A percentile compares a stretch with the other conserved stretches of the same genome.
Evolutionary conservation across 352 stramenopile species (phyloP).

Genomic region (Globisporangium sylvaticum): DNA sequence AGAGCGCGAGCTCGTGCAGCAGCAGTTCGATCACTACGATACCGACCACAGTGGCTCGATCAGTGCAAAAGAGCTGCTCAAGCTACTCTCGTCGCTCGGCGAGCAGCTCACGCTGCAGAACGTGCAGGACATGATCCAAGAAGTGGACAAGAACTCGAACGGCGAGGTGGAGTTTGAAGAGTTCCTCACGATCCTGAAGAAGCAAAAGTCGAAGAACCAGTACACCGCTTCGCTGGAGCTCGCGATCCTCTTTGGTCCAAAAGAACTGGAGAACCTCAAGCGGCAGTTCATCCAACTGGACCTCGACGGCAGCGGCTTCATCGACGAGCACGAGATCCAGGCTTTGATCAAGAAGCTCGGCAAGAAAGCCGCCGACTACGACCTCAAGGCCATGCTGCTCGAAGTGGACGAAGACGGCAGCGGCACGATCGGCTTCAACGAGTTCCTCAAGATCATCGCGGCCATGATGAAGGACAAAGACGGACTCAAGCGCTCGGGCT

Average conservation of each 20-base stretch:
- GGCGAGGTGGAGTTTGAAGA: conserved; percentile 68
- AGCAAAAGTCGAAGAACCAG: conserved; percentile 58
- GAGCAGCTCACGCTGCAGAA: conserved; percentile 58
- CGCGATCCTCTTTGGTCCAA: conserved; percentile 56
- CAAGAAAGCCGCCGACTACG: conserved; percentile 34
- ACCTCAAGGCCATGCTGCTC: conserved; percentile 52
- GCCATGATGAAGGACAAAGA: conserved; percentile 46
- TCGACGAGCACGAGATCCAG: conserved; percentile 64
- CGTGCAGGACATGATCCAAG: conserved; percentile 49
- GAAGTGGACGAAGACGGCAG: conserved; percentile 69
- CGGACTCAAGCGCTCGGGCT: conserved; percentile 26
- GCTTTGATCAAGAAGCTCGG: conserved; percentile 59
- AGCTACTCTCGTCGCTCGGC: conserved; percentile 51
- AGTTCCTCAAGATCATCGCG: conserved; percentile 67
- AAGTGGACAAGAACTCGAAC: conserved; percentile 55
- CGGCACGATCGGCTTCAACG: conserved; percentile 64
- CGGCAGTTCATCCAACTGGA: conserved; percentile 67
- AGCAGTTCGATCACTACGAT: conserved; percentile 64
- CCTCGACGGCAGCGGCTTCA: conserved; percentile 56
- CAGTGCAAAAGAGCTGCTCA: conserved; percentile 49
- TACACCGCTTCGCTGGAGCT: conserved; percentile 63
- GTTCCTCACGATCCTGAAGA: conserved; percentile 54
- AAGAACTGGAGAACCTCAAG: conserved; percentile 65
- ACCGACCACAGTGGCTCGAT: conserved; percentile 61
- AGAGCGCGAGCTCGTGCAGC: conserved; percentile 36